A percentile compares a stretch with the other conserved stretches of the same genome.
Conservation (phyloP, 78 protist species). For the Pelomyxa schiedti region DNA sequence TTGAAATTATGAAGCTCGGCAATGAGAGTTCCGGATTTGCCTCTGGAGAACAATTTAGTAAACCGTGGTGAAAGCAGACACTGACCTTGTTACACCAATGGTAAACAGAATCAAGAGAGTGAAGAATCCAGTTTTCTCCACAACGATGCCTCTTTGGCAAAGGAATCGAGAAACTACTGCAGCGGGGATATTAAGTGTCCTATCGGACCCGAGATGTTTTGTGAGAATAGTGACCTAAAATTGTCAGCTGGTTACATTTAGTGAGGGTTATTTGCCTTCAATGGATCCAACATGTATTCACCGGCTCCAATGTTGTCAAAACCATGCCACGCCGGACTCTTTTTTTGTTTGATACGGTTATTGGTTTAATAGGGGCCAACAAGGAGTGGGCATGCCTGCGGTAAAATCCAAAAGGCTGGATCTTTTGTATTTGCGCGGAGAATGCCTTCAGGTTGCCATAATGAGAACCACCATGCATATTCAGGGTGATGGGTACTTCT, state of each 20-base stretch:
- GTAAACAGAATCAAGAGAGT: not conserved
- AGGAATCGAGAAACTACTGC: not conserved
- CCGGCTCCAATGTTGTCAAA: not conserved
- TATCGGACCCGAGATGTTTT: not conserved
- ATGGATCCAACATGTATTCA: not conserved
- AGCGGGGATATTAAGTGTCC: not conserved
- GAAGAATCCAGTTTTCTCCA: not conserved
- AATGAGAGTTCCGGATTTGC: not conserved
- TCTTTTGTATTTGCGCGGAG: not conserved
- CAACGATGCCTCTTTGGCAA: not conserved
- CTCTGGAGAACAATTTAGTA: not conserved
- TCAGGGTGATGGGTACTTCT: too few relatives aligned
- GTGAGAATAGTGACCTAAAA: not conserved
- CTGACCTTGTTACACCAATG: not conserved
- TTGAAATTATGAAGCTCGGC: not conserved
- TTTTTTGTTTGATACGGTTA: not conserved
- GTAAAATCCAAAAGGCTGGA: not conserved
- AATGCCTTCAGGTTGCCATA: not conserved
- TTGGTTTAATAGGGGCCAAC: not conserved
- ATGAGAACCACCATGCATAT: not conserved
- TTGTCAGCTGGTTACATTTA: too few relatives aligned
- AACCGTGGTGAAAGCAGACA: not conserved
- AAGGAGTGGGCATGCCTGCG: not conserved
- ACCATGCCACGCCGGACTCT: not conserved
- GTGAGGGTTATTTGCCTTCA: too few relatives aligned